Evolutionary conservation across 768 basidiomycete species (phyloP).

Genomic region (Polyporus arcularius): DNA sequence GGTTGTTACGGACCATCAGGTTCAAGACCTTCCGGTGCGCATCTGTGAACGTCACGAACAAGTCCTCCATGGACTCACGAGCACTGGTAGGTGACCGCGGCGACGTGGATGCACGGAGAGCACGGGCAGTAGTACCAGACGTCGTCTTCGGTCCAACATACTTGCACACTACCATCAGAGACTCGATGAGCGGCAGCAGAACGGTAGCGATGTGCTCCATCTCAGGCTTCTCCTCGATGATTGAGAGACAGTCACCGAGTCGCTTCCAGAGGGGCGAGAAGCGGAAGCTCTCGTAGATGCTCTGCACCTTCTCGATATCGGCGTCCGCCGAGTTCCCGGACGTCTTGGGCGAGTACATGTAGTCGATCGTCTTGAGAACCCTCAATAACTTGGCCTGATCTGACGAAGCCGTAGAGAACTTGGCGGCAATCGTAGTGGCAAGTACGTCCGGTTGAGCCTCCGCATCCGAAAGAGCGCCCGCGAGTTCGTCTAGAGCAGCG

Average conservation of each 20-base stretch:
- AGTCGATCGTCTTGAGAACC: constrained; percentile 96
- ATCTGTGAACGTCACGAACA: constrained; percentile 93
- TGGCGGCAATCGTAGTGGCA: constrained; percentile 72
- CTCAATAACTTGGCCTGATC: constrained; percentile 95
- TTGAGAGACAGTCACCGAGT: constrained; percentile 84
- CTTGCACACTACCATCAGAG: constrained; percentile 98
- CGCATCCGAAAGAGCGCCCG: constrained; percentile 57
- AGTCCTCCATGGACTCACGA: constrained; percentile 81
- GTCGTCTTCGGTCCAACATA: constrained; percentile 74
- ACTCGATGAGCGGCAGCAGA: constrained; percentile 90
- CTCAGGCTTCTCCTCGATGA: constrained; percentile 78
- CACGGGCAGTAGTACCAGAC: constrained; percentile 45
- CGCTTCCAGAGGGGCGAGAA: constrained; percentile 88
- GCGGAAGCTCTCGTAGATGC: constrained; percentile 89
- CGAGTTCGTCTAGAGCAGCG: constrained; percentile 77
- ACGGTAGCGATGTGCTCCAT: constrained; percentile 91
- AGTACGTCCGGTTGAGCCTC: constrained; percentile 48
- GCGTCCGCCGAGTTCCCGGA: constrained; percentile 45
- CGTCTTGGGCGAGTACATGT: constrained; percentile 79
- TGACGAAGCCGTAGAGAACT: constrained; percentile 93
- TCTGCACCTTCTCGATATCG: constrained; percentile 80
- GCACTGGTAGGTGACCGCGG: constrained; percentile 67
- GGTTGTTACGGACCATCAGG: constrained; percentile 97
- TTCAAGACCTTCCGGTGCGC: constrained; percentile 92
- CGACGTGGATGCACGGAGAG: constrained; percentile 64